Percentiles rank a stretch among this genome's conserved stretches.
phyloP scores from a whole-genome alignment of 2,329 filamentous ascomycete genomes.

The Nothopassalora personata region DNA sequence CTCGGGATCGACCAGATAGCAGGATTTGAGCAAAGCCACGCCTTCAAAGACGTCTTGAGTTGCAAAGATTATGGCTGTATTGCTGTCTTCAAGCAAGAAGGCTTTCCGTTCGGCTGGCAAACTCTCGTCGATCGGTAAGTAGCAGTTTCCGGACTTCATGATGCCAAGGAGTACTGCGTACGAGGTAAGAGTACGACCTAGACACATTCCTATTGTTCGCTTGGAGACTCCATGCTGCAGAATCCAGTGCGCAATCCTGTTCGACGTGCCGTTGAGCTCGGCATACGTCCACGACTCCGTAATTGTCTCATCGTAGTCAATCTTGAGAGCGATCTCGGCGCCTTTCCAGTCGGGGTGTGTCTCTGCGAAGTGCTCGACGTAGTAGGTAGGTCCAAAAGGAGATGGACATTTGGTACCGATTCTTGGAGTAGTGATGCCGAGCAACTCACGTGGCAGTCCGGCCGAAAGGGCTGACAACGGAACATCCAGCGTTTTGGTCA shows the following conservation, averaged over 20 bases:
- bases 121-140: conserved; percentile 14
- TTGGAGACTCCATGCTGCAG: conserved; percentile 2
- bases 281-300: conserved; percentile 10
- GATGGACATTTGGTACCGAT: conserved; percentile 10
- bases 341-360: conserved; percentile 12
- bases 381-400: conserved; percentile 3
- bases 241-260: conserved; percentile 10
- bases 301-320: conserved; percentile 5
- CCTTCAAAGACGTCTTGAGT: conserved; percentile 8
- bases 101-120: conserved; percentile 11
- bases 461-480: conserved; percentile 1
- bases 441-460: not conserved
- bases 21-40: not conserved
- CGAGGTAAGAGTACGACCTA: conserved; percentile 11
- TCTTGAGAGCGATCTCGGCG: conserved; percentile 5
- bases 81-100: conserved; percentile 8
- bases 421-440: conserved; percentile 8
- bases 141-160: conserved; percentile 10
- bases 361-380: conserved; percentile 11
- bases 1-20: conserved; percentile 5
- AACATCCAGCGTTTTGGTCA: not conserved
- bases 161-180: conserved; percentile 12
- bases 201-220: conserved; percentile 12
- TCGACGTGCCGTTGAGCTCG: conserved; percentile 7
- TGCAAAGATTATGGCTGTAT: conserved; percentile 9